phyloP scores from a whole-genome alignment of 2,329 filamentous ascomycete species.

The Sordariomycetes sp. region DNA sequence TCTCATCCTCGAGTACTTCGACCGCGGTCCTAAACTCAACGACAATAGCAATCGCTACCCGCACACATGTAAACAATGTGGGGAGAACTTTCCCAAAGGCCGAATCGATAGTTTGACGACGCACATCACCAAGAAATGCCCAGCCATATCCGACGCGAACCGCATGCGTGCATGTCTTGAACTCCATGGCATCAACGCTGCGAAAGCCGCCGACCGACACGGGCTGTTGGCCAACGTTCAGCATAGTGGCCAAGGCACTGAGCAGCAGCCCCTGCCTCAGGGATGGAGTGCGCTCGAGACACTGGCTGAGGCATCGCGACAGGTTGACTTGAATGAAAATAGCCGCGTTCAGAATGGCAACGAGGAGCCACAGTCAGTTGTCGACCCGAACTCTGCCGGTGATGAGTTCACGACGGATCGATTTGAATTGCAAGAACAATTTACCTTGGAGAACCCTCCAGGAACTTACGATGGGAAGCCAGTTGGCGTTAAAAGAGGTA shows the following conservation, averaged over 20 bases:
- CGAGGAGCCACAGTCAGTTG: neutral
- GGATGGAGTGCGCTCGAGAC: slow-evolving; percentile 78
- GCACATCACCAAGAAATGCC: slow-evolving; percentile 82
- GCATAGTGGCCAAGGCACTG: slow-evolving; percentile 18
- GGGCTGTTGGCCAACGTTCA: slow-evolving; percentile 11
- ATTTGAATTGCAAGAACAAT: slow-evolving; percentile 50
- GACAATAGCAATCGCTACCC: slow-evolving; percentile 89
- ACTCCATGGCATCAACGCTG: slow-evolving; percentile 58
- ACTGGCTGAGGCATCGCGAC: slow-evolving; percentile 78
- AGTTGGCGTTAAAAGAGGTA: slow-evolving; percentile 5
- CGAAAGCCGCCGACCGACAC: slow-evolving; percentile 19
- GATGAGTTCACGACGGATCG: slow-evolving; percentile 19
- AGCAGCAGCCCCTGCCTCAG: slow-evolving; percentile 32
- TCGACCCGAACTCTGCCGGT: slow-evolving; percentile 10
- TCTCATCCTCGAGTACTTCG: slow-evolving; percentile 81
- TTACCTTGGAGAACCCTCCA: slow-evolving; percentile 47
- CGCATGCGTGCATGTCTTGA: slow-evolving; percentile 66
- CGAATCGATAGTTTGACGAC: slow-evolving; percentile 73
- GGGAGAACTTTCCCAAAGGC: slow-evolving; percentile 84
- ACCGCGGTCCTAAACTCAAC: slow-evolving; percentile 74
- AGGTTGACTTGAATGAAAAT: slow-evolving; percentile 59
- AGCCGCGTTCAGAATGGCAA: slow-evolving; percentile 36
- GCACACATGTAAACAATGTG: slow-evolving; percentile 82
- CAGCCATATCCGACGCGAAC: slow-evolving; percentile 65
- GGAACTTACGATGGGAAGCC: slow-evolving; percentile 37